phyloP scores from a whole-genome alignment of 1,284 basidiomycete genomes.

The Puccinia triticina region DNA sequence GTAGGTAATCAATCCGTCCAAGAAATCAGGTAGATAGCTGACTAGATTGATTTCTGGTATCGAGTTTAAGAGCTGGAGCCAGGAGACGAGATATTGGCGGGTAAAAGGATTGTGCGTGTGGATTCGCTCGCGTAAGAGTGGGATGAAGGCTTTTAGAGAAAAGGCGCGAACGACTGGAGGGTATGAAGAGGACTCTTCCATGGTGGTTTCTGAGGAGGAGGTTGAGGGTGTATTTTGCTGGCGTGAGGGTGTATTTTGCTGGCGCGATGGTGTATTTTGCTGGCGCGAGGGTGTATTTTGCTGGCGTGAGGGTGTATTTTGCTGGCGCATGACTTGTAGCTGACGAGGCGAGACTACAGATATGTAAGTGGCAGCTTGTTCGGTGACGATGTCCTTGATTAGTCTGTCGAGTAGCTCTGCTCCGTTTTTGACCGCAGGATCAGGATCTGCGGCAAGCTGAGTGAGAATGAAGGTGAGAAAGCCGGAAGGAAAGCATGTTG shows the following conservation, averaged over 20 bases:
- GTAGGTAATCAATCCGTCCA: constrained; percentile 91
- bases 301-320: constrained; percentile 37
- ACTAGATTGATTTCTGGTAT: constrained; percentile 95
- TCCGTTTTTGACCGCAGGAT: constrained; percentile 96
- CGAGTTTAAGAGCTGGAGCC: constrained; percentile 94
- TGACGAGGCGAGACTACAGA: constrained; percentile 63
- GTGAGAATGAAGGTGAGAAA: background rate
- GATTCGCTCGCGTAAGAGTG: constrained; percentile 87
- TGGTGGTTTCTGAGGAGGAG: constrained; percentile 54
- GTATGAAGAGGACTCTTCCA: constrained; percentile 12
- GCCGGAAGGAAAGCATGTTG: constrained; percentile 18
- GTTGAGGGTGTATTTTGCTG: constrained; percentile 37
- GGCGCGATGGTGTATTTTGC: no score
- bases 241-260: no score
- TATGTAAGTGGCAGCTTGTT: constrained; percentile 92
- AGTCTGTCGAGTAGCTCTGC: constrained; percentile 96
- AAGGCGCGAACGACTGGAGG: constrained; percentile 68
- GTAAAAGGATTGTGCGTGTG: constrained; percentile 95
- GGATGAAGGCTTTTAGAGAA: constrained; percentile 91
- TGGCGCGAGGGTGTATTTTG: no score
- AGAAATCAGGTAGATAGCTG: constrained; percentile 87
- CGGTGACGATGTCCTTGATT: constrained; percentile 95
- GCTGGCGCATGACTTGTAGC: constrained; percentile 6
- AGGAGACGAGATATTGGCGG: constrained; percentile 90
- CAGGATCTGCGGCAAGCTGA: constrained; percentile 92